These are phyloP conservation scores for Stevia rebaudiana DNA, from an alignment of 140 eudicot species.

Conservation along the genomic window DNA sequence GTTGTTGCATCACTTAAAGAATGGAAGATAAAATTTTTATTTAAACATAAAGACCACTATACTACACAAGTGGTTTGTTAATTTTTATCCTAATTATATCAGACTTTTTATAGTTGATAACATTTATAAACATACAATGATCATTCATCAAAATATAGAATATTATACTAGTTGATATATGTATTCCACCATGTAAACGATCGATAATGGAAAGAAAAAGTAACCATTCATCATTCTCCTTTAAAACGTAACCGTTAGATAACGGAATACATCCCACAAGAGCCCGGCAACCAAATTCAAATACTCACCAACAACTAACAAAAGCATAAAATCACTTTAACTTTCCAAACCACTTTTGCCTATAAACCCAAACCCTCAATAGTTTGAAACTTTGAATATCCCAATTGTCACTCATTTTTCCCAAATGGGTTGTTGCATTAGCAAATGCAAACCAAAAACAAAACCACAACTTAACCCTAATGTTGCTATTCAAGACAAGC, in stretches of 20 bases:
- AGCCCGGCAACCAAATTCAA: slow-evolving; percentile 53
- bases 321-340: slow-evolving; percentile 41
- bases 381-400: slow-evolving; percentile 1
- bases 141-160: too few relatives aligned
- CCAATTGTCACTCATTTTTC: not conserved
- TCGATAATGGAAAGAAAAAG: slow-evolving; percentile 8
- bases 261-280: slow-evolving; percentile 33
- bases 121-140: too few relatives aligned
- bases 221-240: slow-evolving; percentile 9
- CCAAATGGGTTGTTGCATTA: slow-evolving; percentile 70
- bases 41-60: too few relatives aligned
- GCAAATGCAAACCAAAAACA: slow-evolving; percentile 57
- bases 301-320: slow-evolving; percentile 18
- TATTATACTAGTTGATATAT: not conserved
- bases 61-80: too few relatives aligned
- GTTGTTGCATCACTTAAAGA: too few relatives aligned
- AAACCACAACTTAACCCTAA: not conserved
- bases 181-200: not conserved
- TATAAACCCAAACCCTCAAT: slow-evolving; percentile 26
- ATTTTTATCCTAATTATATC: too few relatives aligned
- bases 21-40: too few relatives aligned
- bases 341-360: slow-evolving; percentile 24
- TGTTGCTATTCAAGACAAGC: slow-evolving; percentile 47
- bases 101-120: too few relatives aligned
- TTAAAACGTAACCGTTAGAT: slow-evolving; percentile 41